These are phyloP conservation scores for Casuarina cunninghamiana DNA, from an alignment of 306 rosid genomes.

Conservation along the genomic window DNA sequence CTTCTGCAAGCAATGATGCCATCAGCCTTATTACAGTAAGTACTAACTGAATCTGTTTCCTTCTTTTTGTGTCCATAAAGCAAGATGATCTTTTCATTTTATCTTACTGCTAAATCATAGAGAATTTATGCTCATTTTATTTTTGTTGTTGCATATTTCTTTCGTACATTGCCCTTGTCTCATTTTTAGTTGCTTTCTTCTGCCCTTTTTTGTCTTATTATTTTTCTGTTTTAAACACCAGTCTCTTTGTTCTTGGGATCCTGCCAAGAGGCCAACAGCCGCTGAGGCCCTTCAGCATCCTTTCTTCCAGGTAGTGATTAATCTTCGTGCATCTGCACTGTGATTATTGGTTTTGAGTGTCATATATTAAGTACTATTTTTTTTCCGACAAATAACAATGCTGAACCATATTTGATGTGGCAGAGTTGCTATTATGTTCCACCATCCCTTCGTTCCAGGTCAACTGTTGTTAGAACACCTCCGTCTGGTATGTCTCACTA, in stretches of 20 bases:
- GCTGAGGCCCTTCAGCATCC: slow-evolving; percentile 93
- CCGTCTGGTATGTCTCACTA: slow-evolving; percentile 68
- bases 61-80: neutral
- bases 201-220: neutral
- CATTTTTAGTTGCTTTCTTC: neutral
- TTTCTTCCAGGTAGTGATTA: slow-evolving; percentile 73
- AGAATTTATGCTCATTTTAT: neutral
- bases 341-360: neutral
- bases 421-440: slow-evolving; percentile 92
- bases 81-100: neutral
- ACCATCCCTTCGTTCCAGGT: slow-evolving; percentile 79
- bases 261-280: slow-evolving; percentile 91
- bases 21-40: slow-evolving; percentile 77
- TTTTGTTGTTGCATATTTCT: neutral
- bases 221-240: slow-evolving; percentile 8
- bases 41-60: neutral
- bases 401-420: slow-evolving; percentile 20
- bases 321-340: neutral
- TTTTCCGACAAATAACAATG: neutral
- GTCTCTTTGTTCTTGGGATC: slow-evolving; percentile 99
- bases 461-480: slow-evolving; percentile 65
- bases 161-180: neutral
- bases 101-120: neutral
- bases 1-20: slow-evolving; percentile 75
- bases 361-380: neutral